These are phyloP conservation scores for Venustampulla echinocandica DNA, from an alignment of 495 filamentous ascomycete species.

Conservation along the genomic window DNA sequence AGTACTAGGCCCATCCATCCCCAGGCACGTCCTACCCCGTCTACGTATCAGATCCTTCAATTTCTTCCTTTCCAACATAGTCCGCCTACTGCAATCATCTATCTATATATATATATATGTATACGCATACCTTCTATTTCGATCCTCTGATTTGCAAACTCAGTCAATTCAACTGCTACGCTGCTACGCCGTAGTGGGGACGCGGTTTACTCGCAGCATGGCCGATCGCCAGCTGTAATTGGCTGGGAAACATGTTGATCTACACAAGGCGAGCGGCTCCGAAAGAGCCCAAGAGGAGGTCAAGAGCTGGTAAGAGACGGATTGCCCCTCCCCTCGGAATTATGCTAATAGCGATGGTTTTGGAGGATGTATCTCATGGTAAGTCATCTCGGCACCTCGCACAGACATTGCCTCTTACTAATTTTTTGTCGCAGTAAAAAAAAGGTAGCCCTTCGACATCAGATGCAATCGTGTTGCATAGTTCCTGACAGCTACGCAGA, in stretches of 20 bases:
- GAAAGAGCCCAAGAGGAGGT: slow-evolving; percentile 52
- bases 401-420: not conserved
- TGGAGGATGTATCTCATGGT: slow-evolving; percentile 52
- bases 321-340: not conserved
- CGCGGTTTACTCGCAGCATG: no score
- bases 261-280: slow-evolving; percentile 49
- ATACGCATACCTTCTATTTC: no score
- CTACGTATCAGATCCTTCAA: no score
- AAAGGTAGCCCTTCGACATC: slow-evolving; percentile 31
- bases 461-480: not conserved
- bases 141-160: no score
- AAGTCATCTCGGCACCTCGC: slow-evolving; percentile 23
- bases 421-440: slow-evolving; percentile 34
- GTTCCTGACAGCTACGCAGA: slow-evolving; percentile 30
- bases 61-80: no score
- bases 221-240: no score
- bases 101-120: no score
- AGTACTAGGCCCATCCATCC: no score
- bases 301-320: slow-evolving; percentile 46
- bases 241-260: slow-evolving; percentile 52
- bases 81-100: no score
- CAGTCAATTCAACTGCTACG: no score
- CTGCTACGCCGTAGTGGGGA: no score
- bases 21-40: no score
- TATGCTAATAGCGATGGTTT: not conserved